phyloP scores from a whole-genome alignment of 345 rosid genomes.

The Kernera saxatilis region DNA sequence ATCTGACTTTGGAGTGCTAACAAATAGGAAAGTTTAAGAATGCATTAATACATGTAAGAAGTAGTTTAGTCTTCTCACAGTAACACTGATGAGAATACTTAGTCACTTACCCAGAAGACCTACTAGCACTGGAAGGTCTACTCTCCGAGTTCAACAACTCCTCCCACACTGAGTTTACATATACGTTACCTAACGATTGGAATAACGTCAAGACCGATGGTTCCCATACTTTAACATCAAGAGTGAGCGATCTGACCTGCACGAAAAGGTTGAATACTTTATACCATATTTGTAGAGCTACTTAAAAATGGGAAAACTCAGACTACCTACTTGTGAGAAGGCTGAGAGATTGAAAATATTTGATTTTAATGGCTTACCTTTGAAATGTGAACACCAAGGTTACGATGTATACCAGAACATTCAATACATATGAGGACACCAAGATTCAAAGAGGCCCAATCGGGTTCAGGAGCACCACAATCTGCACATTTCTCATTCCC shows the following conservation, averaged over 20 bases:
- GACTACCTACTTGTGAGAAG: not conserved
- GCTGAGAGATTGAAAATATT: not conserved
- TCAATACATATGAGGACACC: slow-evolving; percentile 75
- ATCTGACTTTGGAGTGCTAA: slow-evolving; percentile 43
- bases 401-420: slow-evolving; percentile 79
- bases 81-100: not conserved
- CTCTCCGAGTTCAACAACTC: slow-evolving; percentile 45
- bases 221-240: slow-evolving; percentile 81
- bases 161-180: slow-evolving; percentile 80
- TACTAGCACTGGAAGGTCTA: slow-evolving; percentile 33
- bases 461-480: slow-evolving; percentile 76
- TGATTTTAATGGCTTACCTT: slow-evolving; percentile 43
- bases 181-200: slow-evolving; percentile 65
- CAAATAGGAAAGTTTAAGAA: slow-evolving; percentile 15
- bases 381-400: slow-evolving; percentile 78
- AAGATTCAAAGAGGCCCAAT: slow-evolving; percentile 81
- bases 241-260: slow-evolving; percentile 77
- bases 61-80: slow-evolving; percentile 3
- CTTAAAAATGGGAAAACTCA: not conserved
- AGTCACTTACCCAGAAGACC: slow-evolving; percentile 42
- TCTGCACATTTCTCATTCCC: slow-evolving; percentile 80
- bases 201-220: slow-evolving; percentile 67
- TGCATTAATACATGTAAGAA: slow-evolving; percentile 13
- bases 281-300: not conserved
- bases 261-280: slow-evolving; percentile 9